These are phyloP conservation scores for Saxophila tyrrhenica DNA, from an alignment of 495 filamentous ascomycete genomes.

Conservation along the genomic window DNA sequence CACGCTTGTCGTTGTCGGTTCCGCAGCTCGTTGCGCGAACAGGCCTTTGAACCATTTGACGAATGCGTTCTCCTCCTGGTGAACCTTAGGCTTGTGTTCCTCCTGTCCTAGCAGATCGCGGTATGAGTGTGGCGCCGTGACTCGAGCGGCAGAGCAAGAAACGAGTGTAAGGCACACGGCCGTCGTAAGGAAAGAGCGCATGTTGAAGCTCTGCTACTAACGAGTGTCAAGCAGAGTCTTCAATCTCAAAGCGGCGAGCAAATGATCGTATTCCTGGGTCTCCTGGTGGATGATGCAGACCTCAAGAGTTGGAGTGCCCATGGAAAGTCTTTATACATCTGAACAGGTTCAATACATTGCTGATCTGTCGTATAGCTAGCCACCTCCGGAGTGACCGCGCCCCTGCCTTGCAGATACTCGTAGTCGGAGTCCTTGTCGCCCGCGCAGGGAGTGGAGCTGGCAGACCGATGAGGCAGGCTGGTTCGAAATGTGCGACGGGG, in stretches of 20 bases:
- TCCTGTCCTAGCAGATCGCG: not conserved
- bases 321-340: constrained; percentile 4
- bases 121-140: not conserved
- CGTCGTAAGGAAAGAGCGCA: constrained; percentile 10
- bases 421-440: not conserved
- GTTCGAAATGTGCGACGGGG: constrained; percentile 14
- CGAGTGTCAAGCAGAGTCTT: constrained; percentile 6
- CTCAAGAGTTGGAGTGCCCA: not conserved
- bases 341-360: not conserved
- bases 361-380: constrained; percentile 5
- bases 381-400: not conserved
- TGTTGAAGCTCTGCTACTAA: constrained; percentile 7
- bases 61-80: no score
- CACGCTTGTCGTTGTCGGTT: not conserved
- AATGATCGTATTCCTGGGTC: not conserved
- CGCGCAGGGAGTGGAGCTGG: not conserved
- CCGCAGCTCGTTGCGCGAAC: not conserved
- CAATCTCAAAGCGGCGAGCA: not conserved
- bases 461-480: constrained; percentile 5
- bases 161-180: constrained; percentile 15
- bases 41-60: not conserved
- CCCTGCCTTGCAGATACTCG: constrained; percentile 8
- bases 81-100: not conserved
- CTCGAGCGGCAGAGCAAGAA: constrained; percentile 6
- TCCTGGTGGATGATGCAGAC: not conserved